Evolutionary conservation across 306 rosid genomes (phyloP).

Genomic region (Lupinus albus): DNA sequence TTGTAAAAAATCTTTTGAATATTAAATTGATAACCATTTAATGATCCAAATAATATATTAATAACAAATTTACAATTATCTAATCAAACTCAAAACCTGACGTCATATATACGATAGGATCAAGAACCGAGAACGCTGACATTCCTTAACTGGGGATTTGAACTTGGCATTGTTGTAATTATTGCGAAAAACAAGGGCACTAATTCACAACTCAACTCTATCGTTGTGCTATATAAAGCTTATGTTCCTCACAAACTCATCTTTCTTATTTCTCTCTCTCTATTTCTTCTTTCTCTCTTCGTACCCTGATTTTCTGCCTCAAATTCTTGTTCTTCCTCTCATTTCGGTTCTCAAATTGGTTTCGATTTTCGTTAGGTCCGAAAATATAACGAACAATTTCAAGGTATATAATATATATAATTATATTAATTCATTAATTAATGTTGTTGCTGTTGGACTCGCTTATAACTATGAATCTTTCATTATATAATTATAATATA

Average conservation of each 20-base stretch:
- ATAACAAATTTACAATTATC: too few species aligned
- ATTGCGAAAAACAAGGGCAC: not conserved
- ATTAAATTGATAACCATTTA: too few species aligned
- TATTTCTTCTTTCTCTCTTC: not conserved
- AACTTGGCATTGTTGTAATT: constrained; percentile 14
- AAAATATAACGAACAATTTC: constrained; percentile 22
- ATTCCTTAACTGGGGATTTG: not conserved
- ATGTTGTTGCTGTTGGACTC: too few species aligned
- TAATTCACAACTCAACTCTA: not conserved
- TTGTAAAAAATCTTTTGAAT: too few species aligned
- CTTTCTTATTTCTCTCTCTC: not conserved
- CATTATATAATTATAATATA: too few species aligned
- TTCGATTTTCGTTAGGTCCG: constrained; percentile 40
- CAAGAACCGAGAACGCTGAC: too few species aligned
- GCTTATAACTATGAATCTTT: too few species aligned
- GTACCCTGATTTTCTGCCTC: constrained; percentile 47
- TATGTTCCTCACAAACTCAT: not conserved
- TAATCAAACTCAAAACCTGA: not conserved
- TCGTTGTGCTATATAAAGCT: not conserved
- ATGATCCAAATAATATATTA: too few species aligned
- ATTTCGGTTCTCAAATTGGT: constrained; percentile 24
- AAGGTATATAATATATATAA: constrained; percentile 42
- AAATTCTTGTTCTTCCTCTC: constrained; percentile 9
- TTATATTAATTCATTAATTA: too few species aligned
- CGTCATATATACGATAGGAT: not conserved